Evolutionary conservation across 371 early-diverging fungal species (phyloP), one percentile per base, ranked within the genome.

Genomic region (Mucor racemosus): DNA sequence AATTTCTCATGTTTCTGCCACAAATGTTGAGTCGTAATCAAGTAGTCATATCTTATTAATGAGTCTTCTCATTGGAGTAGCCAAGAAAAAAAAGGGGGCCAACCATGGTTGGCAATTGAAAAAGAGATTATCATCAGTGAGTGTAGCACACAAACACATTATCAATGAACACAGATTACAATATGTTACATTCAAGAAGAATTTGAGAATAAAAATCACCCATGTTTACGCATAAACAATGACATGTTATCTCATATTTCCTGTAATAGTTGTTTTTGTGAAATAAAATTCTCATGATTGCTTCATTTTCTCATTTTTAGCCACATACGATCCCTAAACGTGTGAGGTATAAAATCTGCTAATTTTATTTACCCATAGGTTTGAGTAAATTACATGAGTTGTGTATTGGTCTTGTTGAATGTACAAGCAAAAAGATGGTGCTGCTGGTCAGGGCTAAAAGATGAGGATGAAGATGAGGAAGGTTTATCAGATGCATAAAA

Each of bases 121-220:
- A 17, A 44, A 44, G 44, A 44, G 44, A 44, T 44, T 44, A 44
- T 44, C 44, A 44, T 15, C n/a, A n/a, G n/a, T 44, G 44, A 44
- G 44, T 17, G 44, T 17, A 44, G 44, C 44, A 44, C 44, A 44
- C 17, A 44, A 44, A 44, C 26, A 1, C n/a, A 44, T 11, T 17
- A 44, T 44, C 44, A 44, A 44, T 26, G 26, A 26, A 26, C 26
- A 26, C 26, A 2, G 15, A n/a, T 44, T 44, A 44, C 44, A 44
- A 7, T 7, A 15, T 7, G 17, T 17, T n/a, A 44, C n/a, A 44
- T 17, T 17, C 7, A 42, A 0, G n/a, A 44, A 42, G 42, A 42
- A 42, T 42, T 42, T n/a, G 14, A 42, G 42, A n/a, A 14, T 15
- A 42, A 42, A 42, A 42, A n/a, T 15, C 42, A 42, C 17, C n/a